Percentiles rank a stretch among this genome's conserved stretches.
phyloP scores from a whole-genome alignment of 208 protist species.

The Acanthamoeba sp. region DNA sequence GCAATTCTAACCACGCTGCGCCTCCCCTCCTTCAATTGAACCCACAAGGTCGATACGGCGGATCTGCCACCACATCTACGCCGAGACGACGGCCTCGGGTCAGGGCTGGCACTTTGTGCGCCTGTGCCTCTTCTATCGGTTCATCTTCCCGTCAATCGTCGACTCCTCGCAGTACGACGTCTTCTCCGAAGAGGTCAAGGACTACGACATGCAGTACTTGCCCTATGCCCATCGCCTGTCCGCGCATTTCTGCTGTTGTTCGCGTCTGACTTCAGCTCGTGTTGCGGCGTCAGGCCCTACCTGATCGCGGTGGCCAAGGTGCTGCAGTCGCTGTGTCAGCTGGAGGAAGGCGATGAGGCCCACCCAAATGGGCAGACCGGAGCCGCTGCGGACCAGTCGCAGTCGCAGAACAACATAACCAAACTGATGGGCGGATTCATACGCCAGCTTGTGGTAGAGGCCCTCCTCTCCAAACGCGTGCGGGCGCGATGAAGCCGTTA shows the following conservation, averaged over 20 bases:
- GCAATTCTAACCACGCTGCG: no score
- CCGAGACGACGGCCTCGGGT: background rate
- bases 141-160: background rate
- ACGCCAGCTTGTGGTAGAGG: background rate
- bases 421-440: background rate
- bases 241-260: background rate
- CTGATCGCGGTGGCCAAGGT: slow-evolving; percentile 13
- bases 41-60: background rate
- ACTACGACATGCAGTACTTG: slow-evolving; percentile 12
- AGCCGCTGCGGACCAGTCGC: background rate
- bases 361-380: background rate
- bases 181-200: background rate
- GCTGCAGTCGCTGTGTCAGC: slow-evolving; percentile 3
- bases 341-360: background rate
- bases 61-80: slow-evolving; percentile 3
- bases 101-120: background rate
- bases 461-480: no score
- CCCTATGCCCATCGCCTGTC: background rate
- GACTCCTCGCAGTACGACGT: slow-evolving; percentile 25
- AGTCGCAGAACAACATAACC: background rate
- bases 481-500: no score
- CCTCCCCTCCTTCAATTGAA: no score
- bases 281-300: background rate
- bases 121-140: slow-evolving; percentile 7
- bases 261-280: background rate